Base-by-base conservation (phyloP, 2,329 filamentous ascomycete genomes). In the Clonostachys sp. region DNA sequence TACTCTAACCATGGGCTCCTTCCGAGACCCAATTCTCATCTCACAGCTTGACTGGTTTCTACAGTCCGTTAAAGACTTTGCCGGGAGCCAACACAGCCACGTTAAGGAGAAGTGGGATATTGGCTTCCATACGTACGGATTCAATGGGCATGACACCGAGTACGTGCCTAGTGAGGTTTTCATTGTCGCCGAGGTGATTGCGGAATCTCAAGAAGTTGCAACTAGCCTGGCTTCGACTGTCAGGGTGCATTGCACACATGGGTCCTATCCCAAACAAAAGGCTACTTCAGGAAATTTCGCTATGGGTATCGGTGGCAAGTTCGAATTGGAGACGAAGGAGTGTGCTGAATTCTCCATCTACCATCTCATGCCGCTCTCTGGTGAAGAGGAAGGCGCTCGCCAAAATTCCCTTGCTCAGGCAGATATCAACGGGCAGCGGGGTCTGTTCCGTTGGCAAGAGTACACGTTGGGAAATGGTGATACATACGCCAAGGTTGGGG, bases 271-370 rank as follows among this genome's bases (percentile, higher is more conserved):
- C 0, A 68, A 70, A 1, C 76, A 80, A 53, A 71, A 73, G n/a
- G 76, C 75, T 0, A 80, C 74, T 0, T 64, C 68, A 0, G 78
- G 77, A 0, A 80, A 80, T 49, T 70, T 80, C 41, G 74, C 69
- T 0, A 61, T 61, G 5, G 59, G 61, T 0, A 56, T 63, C 16
- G 61, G 59, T 0, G 65, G 61, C 0, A 44, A 54, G 2, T 55
- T 60, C 55, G 59, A 61, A 35, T 47, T 61, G 30, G 57, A 61
- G 14, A 20, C 55, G 7, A 60, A 75, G 0, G 63, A 65, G 3
- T 71, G 63, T 49, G 61, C 67, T 8, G 60, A 71, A 42, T 78
- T 77, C 51, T 70, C 60, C 8, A 53, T 78, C 2, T 78, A 78
- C 44, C 75, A 78, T 52, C 61, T 78, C 6, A 72, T 78, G 63